These are phyloP conservation scores for Diaporthe caulivora DNA, from an alignment of 2,329 filamentous ascomycete genomes.

Conservation along the genomic window DNA sequence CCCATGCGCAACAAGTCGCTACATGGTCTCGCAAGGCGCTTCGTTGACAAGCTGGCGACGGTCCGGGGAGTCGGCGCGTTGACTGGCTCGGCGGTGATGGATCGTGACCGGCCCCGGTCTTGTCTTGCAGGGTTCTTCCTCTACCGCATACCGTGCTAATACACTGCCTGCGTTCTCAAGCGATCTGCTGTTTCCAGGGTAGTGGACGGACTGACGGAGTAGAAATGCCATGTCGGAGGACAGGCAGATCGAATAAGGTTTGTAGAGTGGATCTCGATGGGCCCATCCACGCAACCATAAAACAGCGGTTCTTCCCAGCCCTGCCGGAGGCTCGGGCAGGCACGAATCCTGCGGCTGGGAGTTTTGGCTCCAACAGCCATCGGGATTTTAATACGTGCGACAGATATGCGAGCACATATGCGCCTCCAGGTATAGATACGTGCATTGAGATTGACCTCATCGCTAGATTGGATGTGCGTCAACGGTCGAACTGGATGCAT, in stretches of 20 bases:
- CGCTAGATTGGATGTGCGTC: background rate
- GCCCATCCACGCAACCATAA: constrained; percentile 2
- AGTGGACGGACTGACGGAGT: background rate
- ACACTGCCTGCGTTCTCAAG: background rate
- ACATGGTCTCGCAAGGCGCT: background rate
- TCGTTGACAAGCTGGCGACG: background rate
- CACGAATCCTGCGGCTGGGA: background rate
- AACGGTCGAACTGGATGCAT: background rate
- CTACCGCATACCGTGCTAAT: background rate
- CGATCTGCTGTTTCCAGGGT: background rate
- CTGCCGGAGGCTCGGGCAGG: constrained; percentile 16
- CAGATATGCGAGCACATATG: background rate
- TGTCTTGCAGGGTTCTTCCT: background rate
- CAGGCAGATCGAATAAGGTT: constrained; percentile 2
- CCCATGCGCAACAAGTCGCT: background rate
- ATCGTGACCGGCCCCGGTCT: background rate
- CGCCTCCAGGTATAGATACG: background rate
- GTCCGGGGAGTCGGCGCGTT: background rate
- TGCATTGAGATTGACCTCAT: background rate
- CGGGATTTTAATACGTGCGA: background rate
- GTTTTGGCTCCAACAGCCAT: background rate
- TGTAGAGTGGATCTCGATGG: constrained; percentile 17
- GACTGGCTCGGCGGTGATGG: background rate
- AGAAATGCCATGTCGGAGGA: background rate
- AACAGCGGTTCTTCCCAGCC: constrained; percentile 14